Evolutionary conservation across 805 yeast species (phyloP).

Genomic region (Blastobotrys muscicola): DNA sequence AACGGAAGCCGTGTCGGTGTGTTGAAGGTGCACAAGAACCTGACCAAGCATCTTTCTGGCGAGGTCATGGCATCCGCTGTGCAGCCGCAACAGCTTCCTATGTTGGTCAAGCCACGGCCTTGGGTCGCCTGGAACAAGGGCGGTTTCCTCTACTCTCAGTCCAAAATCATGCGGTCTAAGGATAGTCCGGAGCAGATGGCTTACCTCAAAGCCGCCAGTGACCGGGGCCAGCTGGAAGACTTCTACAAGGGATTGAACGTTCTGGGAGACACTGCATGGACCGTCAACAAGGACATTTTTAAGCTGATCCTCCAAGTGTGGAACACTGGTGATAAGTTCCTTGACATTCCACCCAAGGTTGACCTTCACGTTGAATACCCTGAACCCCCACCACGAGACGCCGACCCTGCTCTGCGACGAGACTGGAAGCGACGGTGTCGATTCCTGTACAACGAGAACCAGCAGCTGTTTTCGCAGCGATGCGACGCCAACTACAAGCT

Average conservation of each 20-base stretch:
- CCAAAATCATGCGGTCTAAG: constrained; percentile 61
- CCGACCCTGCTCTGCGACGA: constrained; percentile 63
- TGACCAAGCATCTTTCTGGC: constrained; percentile 57
- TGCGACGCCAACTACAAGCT: constrained; percentile 90
- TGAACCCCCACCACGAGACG: constrained; percentile 48
- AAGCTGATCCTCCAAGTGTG: constrained; percentile 66
- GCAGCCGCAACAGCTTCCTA: constrained; percentile 84
- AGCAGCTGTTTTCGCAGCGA: constrained; percentile 70
- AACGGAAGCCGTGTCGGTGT: constrained; percentile 77
- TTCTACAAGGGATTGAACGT: constrained; percentile 79
- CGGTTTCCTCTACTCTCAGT: constrained; percentile 64
- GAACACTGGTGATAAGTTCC: constrained; percentile 72
- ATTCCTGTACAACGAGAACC: constrained; percentile 47
- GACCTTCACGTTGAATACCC: constrained; percentile 41
- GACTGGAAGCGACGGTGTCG: constrained; percentile 61
- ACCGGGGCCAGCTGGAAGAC: constrained; percentile 49
- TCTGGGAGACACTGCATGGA: constrained; percentile 85
- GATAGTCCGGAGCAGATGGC: constrained; percentile 87
- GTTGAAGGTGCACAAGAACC: constrained; percentile 59
- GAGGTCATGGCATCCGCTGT: constrained; percentile 54
- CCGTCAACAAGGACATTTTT: constrained; percentile 67
- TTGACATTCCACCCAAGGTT: constrained; percentile 58
- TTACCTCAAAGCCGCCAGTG: constrained; percentile 77
- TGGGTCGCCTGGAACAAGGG: constrained; percentile 82
- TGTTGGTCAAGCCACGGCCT: constrained; percentile 83